These are phyloP conservation scores for Alnus glutinosa DNA, from an alignment of 306 rosid species.

Conservation along the genomic window DNA sequence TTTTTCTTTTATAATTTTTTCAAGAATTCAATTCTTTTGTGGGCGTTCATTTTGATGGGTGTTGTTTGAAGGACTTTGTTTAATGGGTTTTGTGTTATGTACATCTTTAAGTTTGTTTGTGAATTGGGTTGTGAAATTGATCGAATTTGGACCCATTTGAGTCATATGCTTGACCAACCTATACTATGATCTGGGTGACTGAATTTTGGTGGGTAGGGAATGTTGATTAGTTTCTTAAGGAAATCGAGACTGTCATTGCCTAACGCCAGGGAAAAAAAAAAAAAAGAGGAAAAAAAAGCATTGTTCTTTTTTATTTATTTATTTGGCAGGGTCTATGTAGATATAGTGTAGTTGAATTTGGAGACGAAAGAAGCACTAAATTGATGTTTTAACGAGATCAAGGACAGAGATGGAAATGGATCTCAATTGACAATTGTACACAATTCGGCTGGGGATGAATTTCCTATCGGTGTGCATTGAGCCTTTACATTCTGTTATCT, in stretches of 20 bases:
- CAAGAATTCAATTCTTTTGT: slow-evolving; percentile 6
- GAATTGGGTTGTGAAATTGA: slow-evolving; percentile 27
- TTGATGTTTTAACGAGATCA: not conserved
- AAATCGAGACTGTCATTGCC: not conserved
- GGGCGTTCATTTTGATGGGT: not conserved
- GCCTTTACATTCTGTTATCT: not conserved
- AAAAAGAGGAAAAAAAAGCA: not conserved
- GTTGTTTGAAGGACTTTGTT: slow-evolving; percentile 8
- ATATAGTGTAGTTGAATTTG: not conserved
- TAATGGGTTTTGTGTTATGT: not conserved
- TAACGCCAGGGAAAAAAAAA: not conserved
- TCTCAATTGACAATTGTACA: not conserved
- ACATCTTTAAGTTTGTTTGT: slow-evolving; percentile 3
- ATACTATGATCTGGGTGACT: not conserved
- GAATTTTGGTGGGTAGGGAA: not conserved
- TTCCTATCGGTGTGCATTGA: not conserved
- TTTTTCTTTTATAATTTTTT: slow-evolving; percentile 5
- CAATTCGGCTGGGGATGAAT: not conserved
- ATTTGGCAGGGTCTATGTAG: not conserved
- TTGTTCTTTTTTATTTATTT: not conserved
- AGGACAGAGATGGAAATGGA: not conserved
- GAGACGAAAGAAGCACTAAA: not conserved
- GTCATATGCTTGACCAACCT: not conserved
- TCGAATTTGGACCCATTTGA: slow-evolving; percentile 21
- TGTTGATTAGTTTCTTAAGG: not conserved